Evolutionary conservation across 495 filamentous ascomycete species (phyloP), one percentile per base, ranked within the genome.

Genomic region (Aspergillus carlsbadensis): DNA sequence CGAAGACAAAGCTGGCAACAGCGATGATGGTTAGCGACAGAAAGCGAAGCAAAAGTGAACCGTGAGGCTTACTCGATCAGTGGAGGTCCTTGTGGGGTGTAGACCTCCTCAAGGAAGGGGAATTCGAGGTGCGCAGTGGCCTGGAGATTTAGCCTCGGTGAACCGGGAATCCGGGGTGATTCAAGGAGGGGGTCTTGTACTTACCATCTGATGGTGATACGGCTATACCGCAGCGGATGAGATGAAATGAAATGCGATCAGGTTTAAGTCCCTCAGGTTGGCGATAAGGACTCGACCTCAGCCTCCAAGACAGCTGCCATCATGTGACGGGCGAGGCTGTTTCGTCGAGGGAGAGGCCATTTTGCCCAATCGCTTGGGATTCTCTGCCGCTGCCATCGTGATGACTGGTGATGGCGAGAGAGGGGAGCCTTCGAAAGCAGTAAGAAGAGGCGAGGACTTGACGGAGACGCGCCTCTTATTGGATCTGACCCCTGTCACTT

Each of bases 101-200:
- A 70, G 0, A 72, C 69, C 33, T 71, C 65, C 60, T 71, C 62
- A 14, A 74, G 54, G 36, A 74, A 74, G 10, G 71, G 71, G 48
- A 68, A 72, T 46, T 72, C 71, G 35, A 69, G 54, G 41, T 66
- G 57, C 17, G 46, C 44, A 29, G 59, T 47, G 40, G 66, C 71
- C 69, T 74, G 46, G 10, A 39, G 46, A 34, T 15, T 50, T 48
- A 58, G 50, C 44, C 22, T 22, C 10, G 17, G 5, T 8, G 4
- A 1, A 11, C 21, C 34, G 14, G 14, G 5, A 22, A 29, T 11
- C n/a, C 6, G 35, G 17, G 17, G 18, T 5, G 22, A 35, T 29
- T 29, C 26, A 29, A 29, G 8, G 26, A 13, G 31, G 14, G 39
- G 8, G 21, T 22, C 5, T 10, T 29, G 35, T 26, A 57, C 54